A percentile compares a stretch with the other conserved stretches of the same genome.
phyloP scores from a whole-genome alignment of 805 yeast species.

The Middelhovenomyces tepae region DNA sequence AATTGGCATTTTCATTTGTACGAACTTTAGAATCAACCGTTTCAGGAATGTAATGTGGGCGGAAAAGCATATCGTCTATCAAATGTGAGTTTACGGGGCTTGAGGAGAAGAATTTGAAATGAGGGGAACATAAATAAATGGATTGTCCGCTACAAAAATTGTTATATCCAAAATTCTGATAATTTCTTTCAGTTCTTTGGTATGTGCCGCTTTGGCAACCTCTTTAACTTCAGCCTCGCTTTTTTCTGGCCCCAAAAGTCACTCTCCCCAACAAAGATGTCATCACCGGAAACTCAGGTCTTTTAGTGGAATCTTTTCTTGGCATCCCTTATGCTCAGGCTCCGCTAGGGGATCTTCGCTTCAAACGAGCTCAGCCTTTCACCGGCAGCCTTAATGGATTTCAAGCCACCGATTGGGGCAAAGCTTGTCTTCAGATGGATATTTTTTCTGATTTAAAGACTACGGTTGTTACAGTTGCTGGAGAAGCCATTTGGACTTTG shows the following conservation, averaged over 20 bases:
- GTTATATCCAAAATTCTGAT: no score
- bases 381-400: constrained; percentile 26
- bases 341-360: constrained; percentile 27
- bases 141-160: no score
- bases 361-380: constrained; percentile 25
- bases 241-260: constrained; percentile 22
- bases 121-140: no score
- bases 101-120: no score
- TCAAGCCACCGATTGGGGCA: constrained; percentile 28
- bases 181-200: no score
- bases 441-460: no score
- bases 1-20: no score
- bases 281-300: not conserved
- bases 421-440: constrained; percentile 32
- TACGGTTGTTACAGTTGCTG: not conserved
- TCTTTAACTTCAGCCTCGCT: not conserved
- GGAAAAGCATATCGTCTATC: no score
- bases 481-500: not conserved
- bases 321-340: constrained; percentile 31
- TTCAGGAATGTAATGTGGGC: no score
- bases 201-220: no score
- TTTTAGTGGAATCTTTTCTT: constrained; percentile 6
- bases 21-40: no score
- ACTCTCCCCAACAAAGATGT: not conserved
- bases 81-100: no score